A percentile compares a stretch with the other conserved stretches of the same genome.
These are phyloP conservation scores for Apophysomyces trapeziformis DNA, from an alignment of 371 early-diverging fungal species.

Conservation along the genomic window DNA sequence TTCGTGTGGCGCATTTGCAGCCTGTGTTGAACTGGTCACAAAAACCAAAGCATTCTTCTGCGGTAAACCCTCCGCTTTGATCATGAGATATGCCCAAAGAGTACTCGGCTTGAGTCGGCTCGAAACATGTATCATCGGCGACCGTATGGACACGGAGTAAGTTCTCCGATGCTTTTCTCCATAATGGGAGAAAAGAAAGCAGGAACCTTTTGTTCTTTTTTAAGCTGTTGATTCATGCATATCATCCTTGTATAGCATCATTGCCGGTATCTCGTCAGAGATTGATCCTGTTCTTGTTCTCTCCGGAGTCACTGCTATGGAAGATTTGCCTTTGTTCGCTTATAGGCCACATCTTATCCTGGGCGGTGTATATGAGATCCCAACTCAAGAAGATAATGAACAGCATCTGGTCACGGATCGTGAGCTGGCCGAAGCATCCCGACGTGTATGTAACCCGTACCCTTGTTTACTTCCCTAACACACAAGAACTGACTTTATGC, in stretches of 20 bases:
- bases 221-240: neutral
- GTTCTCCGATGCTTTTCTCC: neutral
- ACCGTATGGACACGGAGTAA: conserved; percentile 74
- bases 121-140: conserved; percentile 72
- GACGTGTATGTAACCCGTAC: conserved; percentile 27
- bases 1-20: conserved; percentile 65
- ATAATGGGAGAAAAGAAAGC: too few relatives aligned
- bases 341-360: conserved; percentile 64
- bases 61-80: conserved; percentile 68
- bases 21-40: conserved; percentile 61
- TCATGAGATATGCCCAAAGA: conserved; percentile 68
- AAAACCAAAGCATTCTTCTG: conserved; percentile 70
- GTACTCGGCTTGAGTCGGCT: conserved; percentile 58
- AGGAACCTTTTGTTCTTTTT: neutral
- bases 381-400: conserved; percentile 34
- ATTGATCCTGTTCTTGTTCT: conserved; percentile 69
- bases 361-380: conserved; percentile 64
- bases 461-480: too few relatives aligned
- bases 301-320: conserved; percentile 60
- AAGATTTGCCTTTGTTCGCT: conserved; percentile 52
- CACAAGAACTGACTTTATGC: too few relatives aligned
- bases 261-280: conserved; percentile 59
- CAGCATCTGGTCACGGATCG: conserved; percentile 40
- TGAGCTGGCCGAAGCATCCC: conserved; percentile 47
- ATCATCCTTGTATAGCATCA: conserved; percentile 31